phyloP scores from a whole-genome alignment of 192 early-diverging fungal species.

The Obelidium mucronatum region DNA sequence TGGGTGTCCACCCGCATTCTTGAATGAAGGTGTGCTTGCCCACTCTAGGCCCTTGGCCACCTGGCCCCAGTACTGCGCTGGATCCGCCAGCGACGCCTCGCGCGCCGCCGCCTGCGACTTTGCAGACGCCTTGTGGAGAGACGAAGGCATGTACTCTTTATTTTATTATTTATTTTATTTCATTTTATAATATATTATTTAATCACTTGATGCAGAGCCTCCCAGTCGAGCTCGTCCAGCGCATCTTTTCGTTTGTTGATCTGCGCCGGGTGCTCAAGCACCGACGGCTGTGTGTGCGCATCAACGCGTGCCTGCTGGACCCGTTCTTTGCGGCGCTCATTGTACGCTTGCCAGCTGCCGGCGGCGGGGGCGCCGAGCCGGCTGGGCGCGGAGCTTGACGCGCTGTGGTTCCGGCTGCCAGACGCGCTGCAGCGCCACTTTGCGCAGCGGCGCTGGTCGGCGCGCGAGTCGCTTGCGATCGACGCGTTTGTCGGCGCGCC shows the following conservation, averaged over 20 bases:
- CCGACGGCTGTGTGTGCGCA: background rate
- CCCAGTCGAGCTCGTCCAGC: background rate
- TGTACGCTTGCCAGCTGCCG: background rate
- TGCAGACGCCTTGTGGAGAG: slow-evolving; percentile 4
- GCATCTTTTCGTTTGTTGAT: background rate
- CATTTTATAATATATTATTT: background rate
- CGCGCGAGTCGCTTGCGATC: background rate
- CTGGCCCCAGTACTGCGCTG: slow-evolving; percentile 58
- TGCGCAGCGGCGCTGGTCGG: background rate
- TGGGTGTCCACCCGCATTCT: slow-evolving; percentile 33
- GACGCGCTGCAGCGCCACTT: background rate
- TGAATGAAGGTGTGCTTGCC: slow-evolving; percentile 50
- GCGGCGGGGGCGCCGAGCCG: background rate
- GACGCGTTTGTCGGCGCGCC: background rate
- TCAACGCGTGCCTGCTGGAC: background rate
- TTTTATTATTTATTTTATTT: background rate
- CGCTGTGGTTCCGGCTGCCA: slow-evolving; percentile 1
- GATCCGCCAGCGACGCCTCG: slow-evolving; percentile 51
- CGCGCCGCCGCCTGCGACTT: slow-evolving; percentile 37
- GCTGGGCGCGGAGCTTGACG: background rate
- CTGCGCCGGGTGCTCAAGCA: background rate
- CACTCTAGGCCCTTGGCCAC: slow-evolving; percentile 57
- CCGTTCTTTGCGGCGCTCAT: background rate
- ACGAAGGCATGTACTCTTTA: background rate
- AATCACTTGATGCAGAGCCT: background rate